phyloP scores from a whole-genome alignment of 2,329 filamentous ascomycete genomes.

The Amesomyces nigricolor region DNA sequence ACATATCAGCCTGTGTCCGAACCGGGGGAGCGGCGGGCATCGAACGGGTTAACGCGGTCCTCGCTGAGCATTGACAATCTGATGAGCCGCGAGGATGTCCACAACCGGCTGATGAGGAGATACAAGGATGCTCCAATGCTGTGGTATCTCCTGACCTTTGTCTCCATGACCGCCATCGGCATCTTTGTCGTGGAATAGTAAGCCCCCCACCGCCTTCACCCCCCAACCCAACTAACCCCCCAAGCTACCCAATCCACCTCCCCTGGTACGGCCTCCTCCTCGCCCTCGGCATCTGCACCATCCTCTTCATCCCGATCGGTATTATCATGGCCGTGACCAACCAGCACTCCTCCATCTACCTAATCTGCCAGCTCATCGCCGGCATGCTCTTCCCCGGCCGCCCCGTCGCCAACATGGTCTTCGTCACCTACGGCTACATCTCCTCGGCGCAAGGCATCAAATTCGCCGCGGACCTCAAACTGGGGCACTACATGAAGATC shows the following conservation, averaged over 20 bases:
- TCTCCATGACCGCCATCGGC: conserved; percentile 69
- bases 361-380: conserved; percentile 80
- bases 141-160: conserved; percentile 75
- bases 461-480: conserved; percentile 79
- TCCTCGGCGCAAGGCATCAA: conserved; percentile 85
- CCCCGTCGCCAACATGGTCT: conserved; percentile 89
- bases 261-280: conserved; percentile 83
- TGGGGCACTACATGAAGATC: conserved; percentile 85
- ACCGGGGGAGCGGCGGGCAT: conserved; percentile 14
- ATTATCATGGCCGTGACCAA: conserved; percentile 93
- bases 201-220: conserved; percentile 31
- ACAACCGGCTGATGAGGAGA: conserved; percentile 74
- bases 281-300: conserved; percentile 67
- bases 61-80: conserved; percentile 43
- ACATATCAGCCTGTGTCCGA: conserved; percentile 46
- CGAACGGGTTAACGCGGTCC: conserved; percentile 22
- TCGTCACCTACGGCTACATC: conserved; percentile 87
- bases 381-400: conserved; percentile 77
- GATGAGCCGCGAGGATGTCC: conserved; percentile 70
- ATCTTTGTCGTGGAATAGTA: conserved; percentile 83
- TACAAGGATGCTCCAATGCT: conserved; percentile 76
- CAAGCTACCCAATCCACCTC: conserved; percentile 71
- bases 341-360: conserved; percentile 79
- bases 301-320: conserved; percentile 85
- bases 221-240: conserved; percentile 18